Percentiles rank a stretch among this genome's conserved stretches.
Conservation (phyloP, 345 rosid genomes). For the Crucihimalaya himalaica region DNA sequence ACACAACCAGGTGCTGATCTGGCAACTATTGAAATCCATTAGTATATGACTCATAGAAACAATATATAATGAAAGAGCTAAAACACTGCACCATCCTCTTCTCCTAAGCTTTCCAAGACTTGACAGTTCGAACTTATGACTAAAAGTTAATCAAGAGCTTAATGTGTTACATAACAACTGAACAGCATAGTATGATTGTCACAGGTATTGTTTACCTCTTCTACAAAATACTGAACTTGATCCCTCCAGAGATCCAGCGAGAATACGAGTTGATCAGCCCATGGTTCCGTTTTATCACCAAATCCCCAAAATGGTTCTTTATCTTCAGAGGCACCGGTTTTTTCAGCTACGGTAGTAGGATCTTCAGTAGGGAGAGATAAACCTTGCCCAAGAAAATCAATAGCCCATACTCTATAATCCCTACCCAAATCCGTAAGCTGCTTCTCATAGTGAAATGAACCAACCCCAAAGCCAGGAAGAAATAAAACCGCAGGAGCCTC, state of each 20-base stretch:
- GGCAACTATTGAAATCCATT: not conserved
- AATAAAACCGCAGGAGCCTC: conserved; percentile 73
- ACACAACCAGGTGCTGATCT: not conserved
- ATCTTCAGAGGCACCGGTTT: conserved; percentile 33
- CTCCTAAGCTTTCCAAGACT: not conserved
- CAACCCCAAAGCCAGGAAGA: conserved; percentile 98
- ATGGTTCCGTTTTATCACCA: conserved; percentile 73
- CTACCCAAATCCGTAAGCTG: conserved; percentile 87
- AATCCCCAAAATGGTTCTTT: conserved; percentile 70
- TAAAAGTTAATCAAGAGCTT: not conserved
- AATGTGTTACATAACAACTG: not conserved
- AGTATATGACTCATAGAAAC: not conserved
- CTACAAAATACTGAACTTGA: conserved; percentile 73
- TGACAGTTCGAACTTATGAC: not conserved
- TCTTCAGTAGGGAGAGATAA: conserved; percentile 74
- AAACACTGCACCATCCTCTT: not conserved
- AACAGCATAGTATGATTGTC: not conserved
- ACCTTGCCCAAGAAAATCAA: conserved; percentile 97
- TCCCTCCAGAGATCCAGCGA: conserved; percentile 89
- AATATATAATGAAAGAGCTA: not conserved
- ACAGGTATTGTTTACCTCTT: conserved; percentile 56
- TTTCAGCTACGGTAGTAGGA: conserved; percentile 54
- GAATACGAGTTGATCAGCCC: conserved; percentile 80
- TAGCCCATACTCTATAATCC: conserved; percentile 91
- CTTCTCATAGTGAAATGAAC: conserved; percentile 94